Evolutionary conservation across 345 rosid genomes (phyloP).

Genomic region (Linum usitatissimum): DNA sequence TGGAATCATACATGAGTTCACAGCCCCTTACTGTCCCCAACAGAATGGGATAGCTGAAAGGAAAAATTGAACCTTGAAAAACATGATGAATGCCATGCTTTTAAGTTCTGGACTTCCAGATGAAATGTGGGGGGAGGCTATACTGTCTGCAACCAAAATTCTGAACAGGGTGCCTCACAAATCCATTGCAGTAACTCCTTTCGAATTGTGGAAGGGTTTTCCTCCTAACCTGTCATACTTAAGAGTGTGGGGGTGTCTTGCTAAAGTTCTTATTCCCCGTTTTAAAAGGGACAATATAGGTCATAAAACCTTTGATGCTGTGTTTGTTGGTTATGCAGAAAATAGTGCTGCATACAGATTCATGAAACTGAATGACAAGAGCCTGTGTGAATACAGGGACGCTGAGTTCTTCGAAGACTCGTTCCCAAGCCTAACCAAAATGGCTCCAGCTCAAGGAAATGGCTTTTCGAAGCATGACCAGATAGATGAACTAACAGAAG

Average conservation of each 20-base stretch:
- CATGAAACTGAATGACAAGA: not conserved
- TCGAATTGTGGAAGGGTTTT: too few species aligned
- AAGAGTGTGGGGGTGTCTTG: not conserved
- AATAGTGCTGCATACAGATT: not conserved
- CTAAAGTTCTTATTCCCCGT: not conserved
- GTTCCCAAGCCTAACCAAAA: not conserved
- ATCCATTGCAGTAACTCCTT: too few species aligned
- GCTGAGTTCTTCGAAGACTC: not conserved
- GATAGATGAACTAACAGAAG: not conserved
- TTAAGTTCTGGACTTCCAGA: too few species aligned
- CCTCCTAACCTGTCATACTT: too few species aligned
- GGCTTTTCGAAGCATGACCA: not conserved
- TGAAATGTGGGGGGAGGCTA: too few species aligned
- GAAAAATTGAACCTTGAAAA: too few species aligned
- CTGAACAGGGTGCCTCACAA: too few species aligned
- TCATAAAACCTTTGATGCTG: not conserved
- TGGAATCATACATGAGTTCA: too few species aligned
- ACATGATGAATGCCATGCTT: too few species aligned
- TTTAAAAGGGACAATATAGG: slow-evolving; percentile 3
- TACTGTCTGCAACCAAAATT: too few species aligned
- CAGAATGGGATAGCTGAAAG: too few species aligned
- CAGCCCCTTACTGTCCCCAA: too few species aligned
- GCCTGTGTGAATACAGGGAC: not conserved
- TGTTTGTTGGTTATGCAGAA: slow-evolving; percentile 1
- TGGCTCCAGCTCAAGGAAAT: not conserved